Percentiles rank a stretch among this genome's conserved stretches.
Conservation (phyloP, 192 early-diverging fungal genomes). For the Backusella parvicylindrica region DNA sequence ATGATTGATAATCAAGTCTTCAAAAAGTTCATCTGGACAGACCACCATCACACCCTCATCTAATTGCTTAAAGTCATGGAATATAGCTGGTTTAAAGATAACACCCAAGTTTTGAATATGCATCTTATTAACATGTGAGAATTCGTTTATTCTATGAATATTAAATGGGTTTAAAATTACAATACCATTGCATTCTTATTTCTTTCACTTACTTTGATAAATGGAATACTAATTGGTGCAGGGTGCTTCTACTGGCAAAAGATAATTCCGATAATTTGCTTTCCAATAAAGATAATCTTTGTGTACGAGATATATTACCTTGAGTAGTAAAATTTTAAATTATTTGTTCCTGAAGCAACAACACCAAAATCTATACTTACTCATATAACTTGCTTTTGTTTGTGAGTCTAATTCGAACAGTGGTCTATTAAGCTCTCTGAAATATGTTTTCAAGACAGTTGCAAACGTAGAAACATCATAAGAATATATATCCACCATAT, state of each 20-base stretch:
- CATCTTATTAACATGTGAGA: conserved; percentile 64
- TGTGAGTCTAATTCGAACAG: conserved; percentile 49
- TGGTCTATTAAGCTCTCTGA: conserved; percentile 58
- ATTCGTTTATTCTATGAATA: conserved; percentile 39
- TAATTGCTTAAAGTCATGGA: conserved; percentile 53
- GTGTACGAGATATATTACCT: conserved; percentile 8
- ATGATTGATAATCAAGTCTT: conserved; percentile 24
- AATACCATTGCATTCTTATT: neutral
- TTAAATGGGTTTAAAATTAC: neutral
- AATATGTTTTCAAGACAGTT: conserved; percentile 58
- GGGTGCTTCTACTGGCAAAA: conserved; percentile 45
- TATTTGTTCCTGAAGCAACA: neutral
- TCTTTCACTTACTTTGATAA: conserved; percentile 43
- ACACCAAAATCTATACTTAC: conserved; percentile 30
- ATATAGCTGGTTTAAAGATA: conserved; percentile 62
- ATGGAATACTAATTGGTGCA: conserved; percentile 53
- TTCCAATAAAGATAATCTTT: conserved; percentile 36
- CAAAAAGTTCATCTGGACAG: conserved; percentile 24
- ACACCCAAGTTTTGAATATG: conserved; percentile 55
- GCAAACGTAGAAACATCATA: conserved; percentile 61
- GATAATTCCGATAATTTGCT: conserved; percentile 39
- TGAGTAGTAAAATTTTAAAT: neutral
- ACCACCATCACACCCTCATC: conserved; percentile 20
- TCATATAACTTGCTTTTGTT: conserved; percentile 46
- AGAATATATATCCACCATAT: conserved; percentile 13